These are phyloP conservation scores for Dalechampia spathulata DNA, from an alignment of 441 rosid genomes.

Conservation along the genomic window DNA sequence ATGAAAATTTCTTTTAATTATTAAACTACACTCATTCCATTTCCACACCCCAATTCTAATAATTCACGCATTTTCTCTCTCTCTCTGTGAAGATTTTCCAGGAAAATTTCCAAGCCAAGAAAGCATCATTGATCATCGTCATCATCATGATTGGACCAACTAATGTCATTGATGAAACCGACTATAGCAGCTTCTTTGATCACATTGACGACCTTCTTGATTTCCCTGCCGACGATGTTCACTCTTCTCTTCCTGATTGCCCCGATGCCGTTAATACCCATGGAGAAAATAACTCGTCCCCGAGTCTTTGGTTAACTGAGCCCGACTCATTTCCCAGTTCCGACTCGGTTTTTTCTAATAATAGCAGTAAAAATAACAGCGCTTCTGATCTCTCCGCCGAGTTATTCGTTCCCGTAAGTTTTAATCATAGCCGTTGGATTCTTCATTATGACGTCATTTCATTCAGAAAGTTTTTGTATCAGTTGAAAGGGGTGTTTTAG, in stretches of 20 bases:
- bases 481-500: conserved; percentile 10
- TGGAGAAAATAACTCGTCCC: conserved; percentile 28
- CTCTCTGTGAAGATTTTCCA: too few relatives aligned
- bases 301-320: conserved; percentile 57
- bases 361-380: conserved; percentile 26
- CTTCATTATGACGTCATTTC: conserved; percentile 17
- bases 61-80: too few relatives aligned
- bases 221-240: conserved; percentile 66
- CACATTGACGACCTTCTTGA: conserved; percentile 89
- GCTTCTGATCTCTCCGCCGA: conserved; percentile 59
- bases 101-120: too few relatives aligned
- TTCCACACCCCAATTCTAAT: too few relatives aligned
- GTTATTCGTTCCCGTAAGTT: conserved; percentile 67
- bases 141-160: conserved; percentile 53
- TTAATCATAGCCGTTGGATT: conserved; percentile 7
- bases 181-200: conserved; percentile 92
- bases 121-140: too few relatives aligned
- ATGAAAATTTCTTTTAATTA: too few relatives aligned
- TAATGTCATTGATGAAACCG: conserved; percentile 70
- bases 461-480: too few relatives aligned
- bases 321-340: conserved; percentile 54
- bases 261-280: neutral
- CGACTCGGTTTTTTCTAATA: conserved; percentile 47
- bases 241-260: conserved; percentile 21
- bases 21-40: too few relatives aligned